Evolutionary conservation across 176 grass and related monocot species (phyloP), one percentile per base, ranked within the genome.

Genomic region (Zoysia pacifica): DNA sequence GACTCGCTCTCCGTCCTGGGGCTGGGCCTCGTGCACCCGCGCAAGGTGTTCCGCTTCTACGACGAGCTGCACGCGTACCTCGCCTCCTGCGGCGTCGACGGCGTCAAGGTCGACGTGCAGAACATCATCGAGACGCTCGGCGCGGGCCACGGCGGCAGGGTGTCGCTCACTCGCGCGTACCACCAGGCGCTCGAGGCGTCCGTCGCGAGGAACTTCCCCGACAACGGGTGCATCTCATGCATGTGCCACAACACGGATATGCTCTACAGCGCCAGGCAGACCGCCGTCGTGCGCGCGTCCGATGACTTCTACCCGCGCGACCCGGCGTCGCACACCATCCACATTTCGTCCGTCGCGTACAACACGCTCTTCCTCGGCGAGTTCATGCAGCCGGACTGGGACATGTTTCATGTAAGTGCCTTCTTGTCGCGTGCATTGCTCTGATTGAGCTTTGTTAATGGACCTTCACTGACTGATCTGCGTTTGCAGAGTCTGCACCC

Each of bases 311-410:
- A 94, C 77, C 94, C 94, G 0, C 90, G 67, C 50, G 89, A 97
- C 69, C 89, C 94, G 9, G 94, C 86, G 2, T 97, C 94, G 9
- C 94, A 97, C 45, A 97, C 89, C 41, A 70, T 97, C 13, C 94
- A 97, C 67, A 79, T 97, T 48, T 74, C 94, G 0, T 86, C 94
- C 1, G 91, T 97, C 2, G 94, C 94, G 0, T 94, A 91, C 71
- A 97, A 97, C 82, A 74, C 91, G 15, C 70, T 97, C 12, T 97
- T 97, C 82, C 82, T 97, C 39, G 94, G 89, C 56, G 94, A 97
- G 58, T 91, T 97, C 85, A 91, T 97, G 94, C 87, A 94, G 48
- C 94, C 91, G 28, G 94, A 97, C 49, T 97, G 91, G 94, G 94
- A 97, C 76, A 97, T 97, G 94, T 97, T 97, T 62, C 94, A 94